Base-by-base conservation (phyloP, 2,329 filamentous ascomycete genomes). In the Ascomycota sp. region DNA sequence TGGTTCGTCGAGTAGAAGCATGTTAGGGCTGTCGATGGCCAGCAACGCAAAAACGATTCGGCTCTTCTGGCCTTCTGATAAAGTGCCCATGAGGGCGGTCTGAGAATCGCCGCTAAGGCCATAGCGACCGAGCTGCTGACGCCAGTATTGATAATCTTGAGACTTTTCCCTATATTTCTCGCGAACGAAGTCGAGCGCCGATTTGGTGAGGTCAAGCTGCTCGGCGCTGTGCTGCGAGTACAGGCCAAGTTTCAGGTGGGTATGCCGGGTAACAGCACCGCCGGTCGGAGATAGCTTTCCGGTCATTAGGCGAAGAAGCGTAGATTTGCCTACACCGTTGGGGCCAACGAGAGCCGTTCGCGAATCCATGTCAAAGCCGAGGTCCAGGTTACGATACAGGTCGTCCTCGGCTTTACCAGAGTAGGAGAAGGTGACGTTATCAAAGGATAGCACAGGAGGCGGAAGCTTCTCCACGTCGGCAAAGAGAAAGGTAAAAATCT, bases 291-390 rank as follows among this genome's bases (percentile, higher is more conserved):
- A 83, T 31, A 95, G 71, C 61, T 89, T 83, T 56, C 83, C 85
- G 10, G 86, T 95, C 81, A 98, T 95, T 43, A 98, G 73, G 43
- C 81, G 78, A 38, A 98, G 75, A 33, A 95, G 69, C 10, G 89
- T 95, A 17, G 89, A 95, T 65, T 98, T 98, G 55, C 89, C 89
- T 35, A 95, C 89, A 83, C 89, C 89, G 58, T 95, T 95, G 52
- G 89, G 89, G 35, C 89, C 89, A 50, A 98, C 89, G 36, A 98
- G 75, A 28, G 86, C 86, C 28, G 85, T 92, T 61, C 89, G 76
- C 37, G 85, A 94, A 63, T 98, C 89, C 89, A 98, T 98, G 58
- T 98, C 91, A 45, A 98, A 89, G 72, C 89, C 89, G 38, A 98
- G 79, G 52, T 98, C 89, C 25, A 98, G 71, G 61, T 94, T 72